Percentiles rank a stretch among this genome's conserved stretches.
Evolutionary conservation across 306 rosid species (phyloP).

Genomic region (Vigna mungo): DNA sequence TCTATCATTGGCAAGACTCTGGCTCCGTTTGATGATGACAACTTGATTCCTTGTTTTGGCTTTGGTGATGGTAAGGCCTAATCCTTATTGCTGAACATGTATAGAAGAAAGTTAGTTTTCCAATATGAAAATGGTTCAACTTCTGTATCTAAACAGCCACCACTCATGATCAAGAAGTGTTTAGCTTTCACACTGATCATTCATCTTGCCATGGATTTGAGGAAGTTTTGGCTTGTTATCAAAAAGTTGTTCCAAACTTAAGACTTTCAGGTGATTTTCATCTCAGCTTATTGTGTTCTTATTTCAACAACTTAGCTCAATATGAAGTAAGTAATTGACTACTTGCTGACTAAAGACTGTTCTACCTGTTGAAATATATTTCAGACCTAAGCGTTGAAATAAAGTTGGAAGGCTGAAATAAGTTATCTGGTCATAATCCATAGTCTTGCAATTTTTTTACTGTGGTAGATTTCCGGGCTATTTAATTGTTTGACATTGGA

Average conservation of each 20-base stretch:
- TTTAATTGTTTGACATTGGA: too few relatives aligned
- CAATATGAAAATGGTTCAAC: slow-evolving; percentile 21
- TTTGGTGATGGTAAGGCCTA: slow-evolving; percentile 81
- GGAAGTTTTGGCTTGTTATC: slow-evolving; percentile 82
- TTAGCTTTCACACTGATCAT: slow-evolving; percentile 78
- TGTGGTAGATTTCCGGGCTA: too few relatives aligned
- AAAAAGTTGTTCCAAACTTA: slow-evolving; percentile 64
- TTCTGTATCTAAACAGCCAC: slow-evolving; percentile 59
- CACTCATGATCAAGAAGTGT: slow-evolving; percentile 76
- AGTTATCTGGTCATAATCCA: too few relatives aligned
- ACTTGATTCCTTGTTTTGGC: slow-evolving; percentile 92
- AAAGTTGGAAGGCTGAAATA: too few relatives aligned
- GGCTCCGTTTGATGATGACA: slow-evolving; percentile 93
- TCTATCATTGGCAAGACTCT: slow-evolving; percentile 80
- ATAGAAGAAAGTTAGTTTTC: slow-evolving; percentile 16
- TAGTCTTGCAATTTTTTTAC: too few relatives aligned
- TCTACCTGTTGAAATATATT: too few relatives aligned
- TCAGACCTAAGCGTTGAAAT: too few relatives aligned
- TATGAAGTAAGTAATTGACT: background rate
- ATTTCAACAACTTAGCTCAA: background rate
- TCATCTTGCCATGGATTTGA: slow-evolving; percentile 86
- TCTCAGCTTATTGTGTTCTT: slow-evolving; percentile 24
- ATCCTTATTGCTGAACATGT: slow-evolving; percentile 16
- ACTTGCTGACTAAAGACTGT: background rate
- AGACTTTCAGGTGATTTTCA: slow-evolving; percentile 66